A percentile compares a stretch with the other conserved stretches of the same genome.
Conservation (phyloP, 768 basidiomycete genomes). For the Tubosaeta sp. region DNA sequence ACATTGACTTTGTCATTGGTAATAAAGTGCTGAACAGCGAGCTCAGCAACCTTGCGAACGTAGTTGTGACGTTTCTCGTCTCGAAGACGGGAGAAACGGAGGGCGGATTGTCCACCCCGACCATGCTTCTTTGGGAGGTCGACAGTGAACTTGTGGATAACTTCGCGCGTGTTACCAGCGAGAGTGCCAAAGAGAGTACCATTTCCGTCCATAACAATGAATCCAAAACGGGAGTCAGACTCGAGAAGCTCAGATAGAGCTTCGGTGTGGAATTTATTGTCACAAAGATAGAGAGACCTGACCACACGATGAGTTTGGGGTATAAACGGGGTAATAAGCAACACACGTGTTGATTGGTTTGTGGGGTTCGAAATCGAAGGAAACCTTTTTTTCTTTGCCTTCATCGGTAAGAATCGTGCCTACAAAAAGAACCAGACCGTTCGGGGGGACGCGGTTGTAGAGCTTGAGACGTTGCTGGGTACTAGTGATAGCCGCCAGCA, state of each 20-base stretch:
- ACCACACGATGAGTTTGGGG: constrained; percentile 1
- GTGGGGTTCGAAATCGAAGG: constrained; percentile 97
- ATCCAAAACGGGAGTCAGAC: constrained; percentile 95
- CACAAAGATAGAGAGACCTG: constrained; percentile 96
- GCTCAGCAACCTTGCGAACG: constrained; percentile 97
- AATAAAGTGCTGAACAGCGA: constrained; percentile 96
- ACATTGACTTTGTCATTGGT: constrained; percentile 98
- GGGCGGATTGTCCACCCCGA: constrained; percentile 98
- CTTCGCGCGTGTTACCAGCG: constrained; percentile 94
- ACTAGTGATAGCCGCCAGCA: constrained; percentile 95
- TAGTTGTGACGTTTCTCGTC: constrained; percentile 99
- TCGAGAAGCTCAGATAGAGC: constrained; percentile 94
- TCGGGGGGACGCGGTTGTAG: constrained; percentile 94
- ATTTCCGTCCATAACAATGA: constrained; percentile 99
- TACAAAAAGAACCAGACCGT: constrained; percentile 96
- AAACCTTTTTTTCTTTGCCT: constrained; percentile 99
- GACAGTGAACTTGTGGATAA: constrained; percentile 98
- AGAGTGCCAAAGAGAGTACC: constrained; percentile 95
- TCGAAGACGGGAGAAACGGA: constrained; percentile 98
- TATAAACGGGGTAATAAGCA: background rate
- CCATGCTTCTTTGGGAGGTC: constrained; percentile 99
- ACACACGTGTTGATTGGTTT: constrained; percentile 98
- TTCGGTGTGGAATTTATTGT: constrained; percentile 99
- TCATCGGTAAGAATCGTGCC: constrained; percentile 98
- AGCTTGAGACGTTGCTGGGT: constrained; percentile 97